Conservation (phyloP, 768 basidiomycete species). For the Postia placenta region DNA sequence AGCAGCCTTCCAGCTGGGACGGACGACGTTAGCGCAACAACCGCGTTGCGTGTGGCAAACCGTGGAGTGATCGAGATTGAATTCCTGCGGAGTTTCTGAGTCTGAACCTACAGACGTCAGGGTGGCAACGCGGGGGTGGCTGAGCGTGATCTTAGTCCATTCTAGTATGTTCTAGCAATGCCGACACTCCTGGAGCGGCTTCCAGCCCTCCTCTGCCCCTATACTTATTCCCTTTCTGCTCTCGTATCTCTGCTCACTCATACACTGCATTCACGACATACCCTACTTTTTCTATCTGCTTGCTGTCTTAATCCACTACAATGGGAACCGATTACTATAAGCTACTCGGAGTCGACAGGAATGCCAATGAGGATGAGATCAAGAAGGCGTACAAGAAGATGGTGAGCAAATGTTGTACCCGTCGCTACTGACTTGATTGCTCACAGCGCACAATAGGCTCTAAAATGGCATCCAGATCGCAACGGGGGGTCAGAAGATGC, state of each 20-base stretch:
- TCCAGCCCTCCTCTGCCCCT: not conserved
- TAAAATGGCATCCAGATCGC: slow-evolving; percentile 95
- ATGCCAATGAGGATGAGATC: slow-evolving; percentile 78
- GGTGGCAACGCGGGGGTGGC: slow-evolving; percentile 3
- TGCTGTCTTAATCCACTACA: slow-evolving; percentile 9
- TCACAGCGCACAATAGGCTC: slow-evolving; percentile 39
- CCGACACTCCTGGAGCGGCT: not conserved
- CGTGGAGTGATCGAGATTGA: not conserved
- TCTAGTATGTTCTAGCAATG: slow-evolving; percentile 31
- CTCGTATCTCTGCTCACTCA: slow-evolving; percentile 1
- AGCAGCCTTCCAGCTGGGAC: too few relatives aligned
- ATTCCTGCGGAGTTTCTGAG: slow-evolving; percentile 4
- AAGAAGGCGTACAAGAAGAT: slow-evolving; percentile 96
- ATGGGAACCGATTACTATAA: slow-evolving; percentile 93
- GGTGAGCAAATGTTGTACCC: slow-evolving; percentile 32
- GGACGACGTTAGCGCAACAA: too few relatives aligned
- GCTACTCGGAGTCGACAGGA: slow-evolving; percentile 64
- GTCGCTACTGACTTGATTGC: not conserved
- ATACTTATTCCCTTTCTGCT: slow-evolving; percentile 1
- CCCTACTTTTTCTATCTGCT: slow-evolving; percentile 1
- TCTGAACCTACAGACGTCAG: slow-evolving; percentile 1
- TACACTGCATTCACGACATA: slow-evolving; percentile 6
- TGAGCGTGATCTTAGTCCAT: slow-evolving; percentile 15
- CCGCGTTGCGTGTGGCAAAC: not conserved
- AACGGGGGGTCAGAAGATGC: slow-evolving; percentile 84